Base-by-base conservation (phyloP, 2,329 filamentous ascomycete genomes). In the Aspergillus tamarii region DNA sequence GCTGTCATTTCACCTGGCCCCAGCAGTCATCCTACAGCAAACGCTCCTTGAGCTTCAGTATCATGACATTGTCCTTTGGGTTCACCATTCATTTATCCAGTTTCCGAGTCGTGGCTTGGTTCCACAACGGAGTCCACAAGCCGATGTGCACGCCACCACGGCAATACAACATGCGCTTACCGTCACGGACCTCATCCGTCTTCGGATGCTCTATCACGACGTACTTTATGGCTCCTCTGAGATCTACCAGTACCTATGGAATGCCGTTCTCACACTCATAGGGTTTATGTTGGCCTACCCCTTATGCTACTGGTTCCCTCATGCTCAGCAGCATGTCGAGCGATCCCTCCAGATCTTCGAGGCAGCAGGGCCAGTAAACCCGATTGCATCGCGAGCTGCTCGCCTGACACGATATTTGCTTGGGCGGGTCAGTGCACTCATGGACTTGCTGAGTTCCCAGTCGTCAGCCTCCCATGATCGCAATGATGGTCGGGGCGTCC, bases 131-230 rank as follows among this genome's bases (percentile, higher is more conserved):
- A 67, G 52, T 43, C 69, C 62, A 21, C 60, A 60, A 28, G 60
- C 67, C 8, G 62, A 64, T 34, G 54, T 60, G 3, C 67, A 68
- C 36, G 66, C 55, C n/a, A 61, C 61, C 16, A 68, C 65, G 3
- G 64, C 67, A 12, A 55, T 69, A 4, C 57, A 66, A 30, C 67
- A 70, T 34, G 66, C 67, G 39, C 39, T 41, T 8, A 41, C 39
- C 16, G 39, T n/a, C 39, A 41, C 39, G 16, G 52, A 41, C 3
- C 39, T 41, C 39, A 41, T 41, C 39, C 39, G 16, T 41, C 39
- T 41, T 41, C 19, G 39, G 39, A 41, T 41, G 39, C 39, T 41
- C 39, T 41, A 41, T 41, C 39, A 41, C 8, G 39, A 41, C 16
- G 16, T n/a, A 0, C 19, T 41, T 41, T 41, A 41, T 41, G 39